Conservation (phyloP, 805 yeast genomes). For the Yamadazyma sp. region DNA sequence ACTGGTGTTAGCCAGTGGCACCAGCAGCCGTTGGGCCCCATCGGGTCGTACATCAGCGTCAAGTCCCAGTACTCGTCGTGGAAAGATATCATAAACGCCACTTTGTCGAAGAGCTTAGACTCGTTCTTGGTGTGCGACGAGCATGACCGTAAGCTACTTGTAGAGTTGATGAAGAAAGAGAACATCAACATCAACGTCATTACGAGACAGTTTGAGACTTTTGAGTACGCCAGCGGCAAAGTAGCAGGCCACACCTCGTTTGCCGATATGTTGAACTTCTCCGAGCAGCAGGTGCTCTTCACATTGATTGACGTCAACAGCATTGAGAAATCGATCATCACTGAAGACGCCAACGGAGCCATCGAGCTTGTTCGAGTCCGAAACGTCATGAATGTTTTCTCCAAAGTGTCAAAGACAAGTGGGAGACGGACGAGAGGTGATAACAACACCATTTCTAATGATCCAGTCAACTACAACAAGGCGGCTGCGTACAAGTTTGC, state of each 20-base stretch:
- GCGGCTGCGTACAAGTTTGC: slow-evolving; percentile 10
- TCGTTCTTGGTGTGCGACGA: slow-evolving; percentile 68
- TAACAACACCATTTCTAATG: slow-evolving; percentile 44
- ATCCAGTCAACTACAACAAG: slow-evolving; percentile 50
- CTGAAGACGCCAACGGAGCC: slow-evolving; percentile 52
- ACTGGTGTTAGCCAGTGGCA: slow-evolving; percentile 33
- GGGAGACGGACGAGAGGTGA: slow-evolving; percentile 41
- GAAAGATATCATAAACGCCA: slow-evolving; percentile 59
- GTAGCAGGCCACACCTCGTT: slow-evolving; percentile 49
- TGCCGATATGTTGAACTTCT: slow-evolving; percentile 59
- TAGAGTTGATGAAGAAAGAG: slow-evolving; percentile 15
- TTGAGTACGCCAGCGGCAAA: slow-evolving; percentile 48
- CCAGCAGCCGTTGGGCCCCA: slow-evolving; percentile 70
- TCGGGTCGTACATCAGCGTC: slow-evolving; percentile 62
- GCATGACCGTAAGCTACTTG: slow-evolving; percentile 50
- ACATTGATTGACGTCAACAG: slow-evolving; percentile 61
- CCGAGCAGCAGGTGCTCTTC: slow-evolving; percentile 54
- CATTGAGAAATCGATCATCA: slow-evolving; percentile 59
- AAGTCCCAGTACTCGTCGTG: slow-evolving; percentile 55
- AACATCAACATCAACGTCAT: slow-evolving; percentile 36
- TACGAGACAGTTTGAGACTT: slow-evolving; percentile 55
- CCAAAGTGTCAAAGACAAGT: slow-evolving; percentile 47
- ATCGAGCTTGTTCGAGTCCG: slow-evolving; percentile 32
- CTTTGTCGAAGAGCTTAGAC: slow-evolving; percentile 49
- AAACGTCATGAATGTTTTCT: slow-evolving; percentile 44